A percentile compares a stretch with the other conserved stretches of the same genome.
These are phyloP conservation scores for Magnaporthiopsis rhizophila DNA, from an alignment of 2,329 filamentous ascomycete genomes.

Conservation along the genomic window DNA sequence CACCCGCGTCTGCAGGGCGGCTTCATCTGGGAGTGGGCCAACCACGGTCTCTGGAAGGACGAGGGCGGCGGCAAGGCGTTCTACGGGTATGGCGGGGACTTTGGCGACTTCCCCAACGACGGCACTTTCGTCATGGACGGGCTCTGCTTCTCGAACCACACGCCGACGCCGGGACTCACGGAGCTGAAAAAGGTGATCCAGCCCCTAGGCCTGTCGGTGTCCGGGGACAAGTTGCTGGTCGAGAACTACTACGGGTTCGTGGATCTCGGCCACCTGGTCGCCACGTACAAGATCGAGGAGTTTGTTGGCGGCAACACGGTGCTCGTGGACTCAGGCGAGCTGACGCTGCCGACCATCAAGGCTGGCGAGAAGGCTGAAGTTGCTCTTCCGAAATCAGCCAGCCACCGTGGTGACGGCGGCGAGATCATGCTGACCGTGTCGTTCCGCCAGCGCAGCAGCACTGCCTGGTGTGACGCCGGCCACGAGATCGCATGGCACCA, in stretches of 20 bases:
- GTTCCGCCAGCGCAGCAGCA: slow-evolving; percentile 32
- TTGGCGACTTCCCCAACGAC: slow-evolving; percentile 53
- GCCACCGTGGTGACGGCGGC: slow-evolving; percentile 23
- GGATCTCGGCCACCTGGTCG: slow-evolving; percentile 32
- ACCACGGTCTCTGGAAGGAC: slow-evolving; percentile 47
- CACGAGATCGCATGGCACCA: slow-evolving; percentile 51
- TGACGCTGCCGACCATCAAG: slow-evolving; percentile 32
- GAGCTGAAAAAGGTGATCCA: slow-evolving; percentile 52
- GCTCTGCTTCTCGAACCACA: slow-evolving; percentile 43
- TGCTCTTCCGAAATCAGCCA: slow-evolving; percentile 21
- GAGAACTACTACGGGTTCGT: slow-evolving; percentile 44
- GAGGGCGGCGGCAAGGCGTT: slow-evolving; percentile 33
- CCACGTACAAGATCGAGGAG: slow-evolving; percentile 35
- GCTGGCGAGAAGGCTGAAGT: slow-evolving; percentile 29
- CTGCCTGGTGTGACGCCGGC: slow-evolving; percentile 41
- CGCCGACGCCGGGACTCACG: slow-evolving; percentile 45
- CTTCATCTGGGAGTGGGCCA: slow-evolving; percentile 60
- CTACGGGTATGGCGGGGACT: slow-evolving; percentile 55
- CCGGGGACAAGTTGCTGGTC: slow-evolving; percentile 25
- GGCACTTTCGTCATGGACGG: slow-evolving; percentile 57
- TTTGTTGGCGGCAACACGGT: slow-evolving; percentile 28
- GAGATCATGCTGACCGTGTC: slow-evolving; percentile 38
- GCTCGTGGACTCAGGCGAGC: slow-evolving; percentile 24
- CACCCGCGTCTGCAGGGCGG: slow-evolving; percentile 58
- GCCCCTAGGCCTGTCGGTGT: slow-evolving; percentile 37